A percentile compares a stretch with the other conserved stretches of the same genome.
Evolutionary conservation across 164 flowering plant species (phyloP).

Genomic region (Magnolia sinica): DNA sequence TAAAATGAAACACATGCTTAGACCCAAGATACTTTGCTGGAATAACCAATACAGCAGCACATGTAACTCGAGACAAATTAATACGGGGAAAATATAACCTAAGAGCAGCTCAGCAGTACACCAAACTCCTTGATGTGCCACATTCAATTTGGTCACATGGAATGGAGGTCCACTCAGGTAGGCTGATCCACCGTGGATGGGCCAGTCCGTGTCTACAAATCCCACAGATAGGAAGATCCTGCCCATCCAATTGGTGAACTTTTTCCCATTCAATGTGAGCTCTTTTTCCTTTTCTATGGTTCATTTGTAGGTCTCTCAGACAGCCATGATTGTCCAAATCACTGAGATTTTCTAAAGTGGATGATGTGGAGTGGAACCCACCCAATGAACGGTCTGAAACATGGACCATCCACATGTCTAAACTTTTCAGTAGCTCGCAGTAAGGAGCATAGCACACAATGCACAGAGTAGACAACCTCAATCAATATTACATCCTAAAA

Average conservation of each 20-base stretch:
- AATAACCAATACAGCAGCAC: not conserved
- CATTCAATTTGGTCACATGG: not conserved
- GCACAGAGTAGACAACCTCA: not conserved
- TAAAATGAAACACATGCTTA: not conserved
- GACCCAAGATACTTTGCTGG: not conserved
- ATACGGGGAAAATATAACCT: not conserved
- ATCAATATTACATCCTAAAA: too few relatives aligned
- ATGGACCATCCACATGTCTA: not conserved
- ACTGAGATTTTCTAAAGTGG: not conserved
- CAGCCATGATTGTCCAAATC: not conserved
- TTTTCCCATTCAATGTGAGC: not conserved
- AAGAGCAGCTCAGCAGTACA: not conserved
- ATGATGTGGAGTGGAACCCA: not conserved
- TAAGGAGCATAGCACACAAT: not conserved
- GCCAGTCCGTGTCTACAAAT: not conserved
- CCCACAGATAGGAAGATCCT: not conserved
- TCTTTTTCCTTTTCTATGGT: not conserved
- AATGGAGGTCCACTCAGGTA: not conserved
- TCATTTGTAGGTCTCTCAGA: not conserved
- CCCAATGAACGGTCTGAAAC: not conserved
- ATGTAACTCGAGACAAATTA: too few relatives aligned
- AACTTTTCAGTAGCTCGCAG: not conserved
- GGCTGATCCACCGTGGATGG: not conserved
- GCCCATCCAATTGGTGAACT: not conserved
- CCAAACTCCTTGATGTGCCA: not conserved